Conservation (phyloP, 345 rosid species). For the Rhodomyrtus tomentosa region DNA sequence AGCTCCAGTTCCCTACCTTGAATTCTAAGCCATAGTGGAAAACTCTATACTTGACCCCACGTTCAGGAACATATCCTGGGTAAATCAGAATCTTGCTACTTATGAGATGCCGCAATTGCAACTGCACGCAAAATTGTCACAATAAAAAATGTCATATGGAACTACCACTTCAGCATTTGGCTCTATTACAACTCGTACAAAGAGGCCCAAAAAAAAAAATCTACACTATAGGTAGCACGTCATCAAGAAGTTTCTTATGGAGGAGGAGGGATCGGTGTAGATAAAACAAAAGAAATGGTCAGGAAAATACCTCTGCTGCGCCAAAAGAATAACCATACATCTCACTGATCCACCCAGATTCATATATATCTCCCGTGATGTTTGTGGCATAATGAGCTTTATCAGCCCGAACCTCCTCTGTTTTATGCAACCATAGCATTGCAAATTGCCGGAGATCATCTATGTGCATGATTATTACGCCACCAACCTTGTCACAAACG, state of each 20-base stretch:
- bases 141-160: not conserved
- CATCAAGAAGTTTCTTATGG: not conserved
- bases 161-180: not conserved
- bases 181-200: not conserved
- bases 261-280: not conserved
- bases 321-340: constrained; percentile 99
- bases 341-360: constrained; percentile 97
- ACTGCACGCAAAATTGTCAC: constrained; percentile 34
- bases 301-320: constrained; percentile 86
- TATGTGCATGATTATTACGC: constrained; percentile 93
- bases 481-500: constrained; percentile 97
- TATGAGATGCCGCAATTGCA: constrained; percentile 65
- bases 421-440: constrained; percentile 86
- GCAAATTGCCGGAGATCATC: constrained; percentile 89
- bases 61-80: constrained; percentile 86
- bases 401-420: constrained; percentile 96
- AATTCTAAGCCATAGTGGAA: constrained; percentile 94
- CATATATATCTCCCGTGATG: constrained; percentile 82
- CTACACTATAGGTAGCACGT: not conserved
- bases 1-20: constrained; percentile 89
- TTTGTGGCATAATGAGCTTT: constrained; percentile 84
- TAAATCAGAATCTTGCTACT: constrained; percentile 65
- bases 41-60: constrained; percentile 65
- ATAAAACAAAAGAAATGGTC: not conserved
- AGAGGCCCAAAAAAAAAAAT: not conserved